These are phyloP conservation scores for Afroboletus lepidellus DNA, from an alignment of 1,284 basidiomycete species.

Conservation along the genomic window DNA sequence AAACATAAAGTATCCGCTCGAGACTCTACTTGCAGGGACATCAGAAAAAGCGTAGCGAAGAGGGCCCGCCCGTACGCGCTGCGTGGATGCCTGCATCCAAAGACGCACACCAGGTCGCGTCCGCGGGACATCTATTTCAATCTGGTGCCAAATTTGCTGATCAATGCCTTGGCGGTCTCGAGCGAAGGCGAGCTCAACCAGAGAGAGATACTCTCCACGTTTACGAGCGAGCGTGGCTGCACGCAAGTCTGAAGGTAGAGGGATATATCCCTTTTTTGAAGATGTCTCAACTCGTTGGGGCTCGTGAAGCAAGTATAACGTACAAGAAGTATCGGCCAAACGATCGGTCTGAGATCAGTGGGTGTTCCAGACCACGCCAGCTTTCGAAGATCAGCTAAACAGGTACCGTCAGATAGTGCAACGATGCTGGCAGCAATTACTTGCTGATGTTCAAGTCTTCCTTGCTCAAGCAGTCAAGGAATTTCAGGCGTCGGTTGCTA, in stretches of 20 bases:
- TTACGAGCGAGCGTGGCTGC: slow-evolving; percentile 81
- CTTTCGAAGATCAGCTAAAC: slow-evolving; percentile 76
- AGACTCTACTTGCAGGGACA: slow-evolving; percentile 59
- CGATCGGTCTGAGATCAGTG: slow-evolving; percentile 81
- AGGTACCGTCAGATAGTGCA: slow-evolving; percentile 1
- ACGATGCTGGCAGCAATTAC: background rate
- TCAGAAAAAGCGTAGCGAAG: slow-evolving; percentile 14
- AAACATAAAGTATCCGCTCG: slow-evolving; percentile 93
- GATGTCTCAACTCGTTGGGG: slow-evolving; percentile 6
- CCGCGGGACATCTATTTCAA: slow-evolving; percentile 93
- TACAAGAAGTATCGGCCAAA: slow-evolving; percentile 93
- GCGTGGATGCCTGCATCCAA: slow-evolving; percentile 87
- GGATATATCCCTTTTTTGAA: slow-evolving; percentile 88
- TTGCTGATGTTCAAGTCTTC: slow-evolving; percentile 79
- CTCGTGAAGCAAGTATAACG: slow-evolving; percentile 35
- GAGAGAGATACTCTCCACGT: slow-evolving; percentile 86
- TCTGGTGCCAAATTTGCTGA: slow-evolving; percentile 97
- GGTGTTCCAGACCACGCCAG: slow-evolving; percentile 98
- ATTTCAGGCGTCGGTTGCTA: slow-evolving; percentile 69
- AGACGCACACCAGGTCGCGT: slow-evolving; percentile 88
- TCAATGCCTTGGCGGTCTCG: slow-evolving; percentile 81
- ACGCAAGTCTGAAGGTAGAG: slow-evolving; percentile 80
- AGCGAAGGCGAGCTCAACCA: slow-evolving; percentile 91
- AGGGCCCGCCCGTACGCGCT: slow-evolving; percentile 59
- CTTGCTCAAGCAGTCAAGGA: slow-evolving; percentile 65